These are phyloP conservation scores for Cordia subcordata DNA, from an alignment of 257 asterid genomes.

Conservation along the genomic window DNA sequence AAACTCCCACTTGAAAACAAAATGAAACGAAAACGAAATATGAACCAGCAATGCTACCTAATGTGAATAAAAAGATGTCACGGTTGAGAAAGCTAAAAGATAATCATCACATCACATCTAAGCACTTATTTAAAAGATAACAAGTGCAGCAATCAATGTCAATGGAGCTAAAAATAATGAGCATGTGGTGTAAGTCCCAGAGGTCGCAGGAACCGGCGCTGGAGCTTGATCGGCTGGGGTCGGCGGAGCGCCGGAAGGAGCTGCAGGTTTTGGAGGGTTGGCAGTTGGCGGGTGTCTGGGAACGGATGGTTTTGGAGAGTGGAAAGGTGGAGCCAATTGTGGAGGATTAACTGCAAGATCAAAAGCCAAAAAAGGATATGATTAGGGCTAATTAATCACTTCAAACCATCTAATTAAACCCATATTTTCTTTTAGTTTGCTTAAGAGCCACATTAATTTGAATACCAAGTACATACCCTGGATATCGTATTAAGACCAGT, in stretches of 20 bases:
- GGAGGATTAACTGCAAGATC: not conserved
- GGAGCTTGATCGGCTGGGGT: constrained; percentile 7
- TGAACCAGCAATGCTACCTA: not conserved
- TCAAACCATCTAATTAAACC: too few species aligned
- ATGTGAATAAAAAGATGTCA: not conserved
- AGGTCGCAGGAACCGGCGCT: not conserved
- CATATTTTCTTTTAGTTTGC: too few species aligned
- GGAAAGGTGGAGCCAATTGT: not conserved
- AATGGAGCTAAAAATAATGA: not conserved
- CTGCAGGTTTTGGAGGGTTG: not conserved
- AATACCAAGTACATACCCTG: too few species aligned
- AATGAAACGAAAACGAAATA: too few species aligned
- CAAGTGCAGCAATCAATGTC: not conserved
- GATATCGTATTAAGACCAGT: too few species aligned
- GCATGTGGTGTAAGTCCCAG: not conserved
- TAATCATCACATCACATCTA: not conserved
- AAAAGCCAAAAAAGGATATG: not conserved
- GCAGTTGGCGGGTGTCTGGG: not conserved
- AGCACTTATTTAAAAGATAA: too few species aligned
- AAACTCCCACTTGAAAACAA: not conserved
- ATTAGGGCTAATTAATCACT: too few species aligned
- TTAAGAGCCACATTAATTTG: too few species aligned
- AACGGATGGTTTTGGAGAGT: too few species aligned
- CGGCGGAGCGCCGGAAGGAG: not conserved
- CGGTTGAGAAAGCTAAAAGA: not conserved